Percentiles rank a stretch among this genome's conserved stretches.
These are phyloP conservation scores for Grosmannia huntii DNA, from an alignment of 2,329 filamentous ascomycete genomes.

Conservation along the genomic window DNA sequence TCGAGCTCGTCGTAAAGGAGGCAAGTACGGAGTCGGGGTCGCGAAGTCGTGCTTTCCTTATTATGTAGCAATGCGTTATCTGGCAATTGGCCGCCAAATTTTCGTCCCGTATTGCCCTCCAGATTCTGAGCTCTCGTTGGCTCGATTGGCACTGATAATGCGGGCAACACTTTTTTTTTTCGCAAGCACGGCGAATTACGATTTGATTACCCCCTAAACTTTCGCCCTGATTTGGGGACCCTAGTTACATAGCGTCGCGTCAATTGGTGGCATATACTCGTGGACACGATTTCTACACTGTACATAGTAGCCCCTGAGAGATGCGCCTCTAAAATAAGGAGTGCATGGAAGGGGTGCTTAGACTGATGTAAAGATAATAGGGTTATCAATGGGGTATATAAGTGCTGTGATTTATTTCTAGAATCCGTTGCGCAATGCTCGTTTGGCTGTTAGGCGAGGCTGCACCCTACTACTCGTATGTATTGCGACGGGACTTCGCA, in stretches of 20 bases:
- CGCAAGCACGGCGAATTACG: neutral
- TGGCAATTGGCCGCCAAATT: neutral
- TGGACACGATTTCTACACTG: neutral
- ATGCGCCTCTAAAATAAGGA: neutral
- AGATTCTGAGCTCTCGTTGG: neutral
- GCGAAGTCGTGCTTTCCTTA: neutral
- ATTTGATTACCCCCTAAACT: neutral
- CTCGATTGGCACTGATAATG: neutral
- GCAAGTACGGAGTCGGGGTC: neutral
- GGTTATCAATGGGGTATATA: neutral
- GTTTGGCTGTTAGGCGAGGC: too few relatives aligned
- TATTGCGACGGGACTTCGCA: too few relatives aligned
- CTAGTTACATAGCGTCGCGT: neutral
- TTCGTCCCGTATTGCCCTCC: neutral
- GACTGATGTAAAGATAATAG: neutral
- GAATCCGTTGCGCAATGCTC: too few relatives aligned
- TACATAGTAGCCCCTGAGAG: slow-evolving; percentile 3
- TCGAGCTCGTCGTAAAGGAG: neutral
- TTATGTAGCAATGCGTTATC: neutral
- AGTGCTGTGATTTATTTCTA: too few relatives aligned
- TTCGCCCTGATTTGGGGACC: neutral
- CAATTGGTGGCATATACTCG: neutral
- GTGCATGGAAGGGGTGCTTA: neutral
- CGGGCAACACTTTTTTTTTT: neutral
- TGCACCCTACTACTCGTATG: too few relatives aligned